Evolutionary conservation across 164 flowering plant species (phyloP), one percentile per base, ranked within the genome.

Genomic region (Saururus chinensis): DNA sequence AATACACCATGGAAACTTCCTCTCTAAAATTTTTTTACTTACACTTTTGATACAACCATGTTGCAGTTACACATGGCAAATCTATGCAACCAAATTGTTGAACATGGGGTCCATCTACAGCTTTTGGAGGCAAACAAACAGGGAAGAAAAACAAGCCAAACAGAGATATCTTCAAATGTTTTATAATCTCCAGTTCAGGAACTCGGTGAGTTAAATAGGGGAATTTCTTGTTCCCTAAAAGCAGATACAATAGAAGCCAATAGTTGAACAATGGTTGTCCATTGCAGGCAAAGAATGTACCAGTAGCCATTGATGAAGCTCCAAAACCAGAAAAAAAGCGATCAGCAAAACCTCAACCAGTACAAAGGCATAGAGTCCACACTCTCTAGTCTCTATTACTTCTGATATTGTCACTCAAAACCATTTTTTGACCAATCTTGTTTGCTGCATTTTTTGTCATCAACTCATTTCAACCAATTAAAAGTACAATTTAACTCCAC

Each of bases 11-110:
- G 37, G 37, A 30, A 30, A 30, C 6, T 30, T 30, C 37, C 2
- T 30, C 37, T 30, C 37, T 6, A 30, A 30, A 2, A 30, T 30
- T 2, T 30, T n/a, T 30, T 30, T 6, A 30, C 4, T 30, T 30
- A 30, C 37, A 30, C 37, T 6, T 30, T 30, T 30, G 37, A 30
- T 30, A 30, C 37, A 30, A 23, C 62, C 30, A 19, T 61, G 52
- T 65, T 75, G 77, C 79, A 95, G 99, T 83, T 95, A 91, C 56
- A 91, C 99, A 60, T 95, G 99, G 99, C 87, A 91, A 74, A 91
- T 95, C n/a, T 91, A 95, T 64, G 99, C 97, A 30, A 81, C 79
- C 62, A 91, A 81, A 64, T 76, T 86, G 54, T 57, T 95, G 81
- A 87, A 84, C 74, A 95, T 95, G 97, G 95, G 96, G 70, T 76